Evolutionary conservation across 1,284 basidiomycete genomes (phyloP).

Genomic region (Stereum hirsutum): DNA sequence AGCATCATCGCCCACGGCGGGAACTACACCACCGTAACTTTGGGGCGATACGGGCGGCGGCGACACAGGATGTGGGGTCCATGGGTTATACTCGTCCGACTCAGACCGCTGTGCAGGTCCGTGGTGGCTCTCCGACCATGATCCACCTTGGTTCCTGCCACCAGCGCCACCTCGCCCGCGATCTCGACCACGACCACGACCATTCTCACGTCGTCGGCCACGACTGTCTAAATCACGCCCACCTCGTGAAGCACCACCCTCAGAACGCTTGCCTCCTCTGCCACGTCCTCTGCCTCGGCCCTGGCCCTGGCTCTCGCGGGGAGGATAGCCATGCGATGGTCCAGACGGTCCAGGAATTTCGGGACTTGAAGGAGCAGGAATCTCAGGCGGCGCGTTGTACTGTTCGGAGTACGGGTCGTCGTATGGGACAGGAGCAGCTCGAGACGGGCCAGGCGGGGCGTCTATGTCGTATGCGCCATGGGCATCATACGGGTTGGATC

Average conservation of each 20-base stretch:
- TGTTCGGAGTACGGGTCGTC: constrained; percentile 68
- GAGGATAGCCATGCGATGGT: neutral
- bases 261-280: constrained; percentile 7
- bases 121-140: constrained; percentile 7
- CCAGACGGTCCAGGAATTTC: neutral
- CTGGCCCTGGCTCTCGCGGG: constrained; percentile 10
- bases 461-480: constrained; percentile 59
- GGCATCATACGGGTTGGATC: constrained; percentile 52
- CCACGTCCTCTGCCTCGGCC: constrained; percentile 19
- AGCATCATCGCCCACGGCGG: constrained; percentile 35
- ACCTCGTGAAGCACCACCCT: constrained; percentile 2
- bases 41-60: too few species aligned
- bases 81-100: constrained; percentile 22
- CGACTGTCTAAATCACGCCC: constrained; percentile 11
- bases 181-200: constrained; percentile 26
- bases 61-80: constrained; percentile 24
- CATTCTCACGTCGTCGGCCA: constrained; percentile 18
- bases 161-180: constrained; percentile 17
- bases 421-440: constrained; percentile 60
- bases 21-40: constrained; percentile 34
- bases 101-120: constrained; percentile 6
- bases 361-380: constrained; percentile 7
- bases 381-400: constrained; percentile 15
- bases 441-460: constrained; percentile 39
- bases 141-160: constrained; percentile 6